These are phyloP conservation scores for Cymodocea nodosa DNA, from an alignment of 116 monocot species.

Conservation along the genomic window DNA sequence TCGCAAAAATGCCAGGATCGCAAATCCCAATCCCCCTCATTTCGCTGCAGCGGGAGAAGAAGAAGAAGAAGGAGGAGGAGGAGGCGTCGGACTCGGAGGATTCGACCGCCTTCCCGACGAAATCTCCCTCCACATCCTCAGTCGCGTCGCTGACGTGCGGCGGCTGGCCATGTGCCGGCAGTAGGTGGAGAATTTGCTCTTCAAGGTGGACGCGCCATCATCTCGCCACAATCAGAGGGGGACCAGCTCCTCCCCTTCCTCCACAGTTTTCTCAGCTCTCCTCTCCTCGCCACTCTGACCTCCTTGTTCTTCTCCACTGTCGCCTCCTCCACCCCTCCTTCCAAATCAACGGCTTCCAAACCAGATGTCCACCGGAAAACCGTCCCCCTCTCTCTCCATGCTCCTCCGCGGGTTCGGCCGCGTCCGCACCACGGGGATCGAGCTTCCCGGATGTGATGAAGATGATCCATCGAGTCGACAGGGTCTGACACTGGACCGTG, in stretches of 20 bases:
- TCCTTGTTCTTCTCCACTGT: not conserved
- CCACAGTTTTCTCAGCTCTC: conserved; percentile 6
- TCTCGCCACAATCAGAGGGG: not conserved
- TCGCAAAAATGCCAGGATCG: too few relatives aligned
- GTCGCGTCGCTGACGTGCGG: conserved; percentile 12
- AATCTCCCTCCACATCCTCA: conserved; percentile 12
- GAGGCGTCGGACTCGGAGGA: not conserved
- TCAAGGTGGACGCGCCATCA: conserved; percentile 4
- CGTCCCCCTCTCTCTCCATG: not conserved
- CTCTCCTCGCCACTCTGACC: conserved; percentile 1
- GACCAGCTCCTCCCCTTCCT: conserved; percentile 3
- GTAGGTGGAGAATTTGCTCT: conserved; percentile 1
- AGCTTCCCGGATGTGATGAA: conserved; percentile 12
- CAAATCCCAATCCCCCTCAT: too few relatives aligned
- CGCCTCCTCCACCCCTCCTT: not conserved
- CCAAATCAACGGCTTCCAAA: not conserved
- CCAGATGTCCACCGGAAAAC: not conserved
- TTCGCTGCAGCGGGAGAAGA: too few relatives aligned
- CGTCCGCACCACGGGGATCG: conserved; percentile 5
- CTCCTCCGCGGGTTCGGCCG: conserved; percentile 10
- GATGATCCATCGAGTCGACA: too few relatives aligned
- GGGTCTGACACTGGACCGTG: too few relatives aligned
- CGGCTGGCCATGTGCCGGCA: conserved; percentile 14
- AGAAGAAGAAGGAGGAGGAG: too few relatives aligned
- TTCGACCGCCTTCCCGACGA: conserved; percentile 13